phyloP scores from a whole-genome alignment of 2,329 filamentous ascomycete genomes.

The Colletotrichum orchidophilum region DNA sequence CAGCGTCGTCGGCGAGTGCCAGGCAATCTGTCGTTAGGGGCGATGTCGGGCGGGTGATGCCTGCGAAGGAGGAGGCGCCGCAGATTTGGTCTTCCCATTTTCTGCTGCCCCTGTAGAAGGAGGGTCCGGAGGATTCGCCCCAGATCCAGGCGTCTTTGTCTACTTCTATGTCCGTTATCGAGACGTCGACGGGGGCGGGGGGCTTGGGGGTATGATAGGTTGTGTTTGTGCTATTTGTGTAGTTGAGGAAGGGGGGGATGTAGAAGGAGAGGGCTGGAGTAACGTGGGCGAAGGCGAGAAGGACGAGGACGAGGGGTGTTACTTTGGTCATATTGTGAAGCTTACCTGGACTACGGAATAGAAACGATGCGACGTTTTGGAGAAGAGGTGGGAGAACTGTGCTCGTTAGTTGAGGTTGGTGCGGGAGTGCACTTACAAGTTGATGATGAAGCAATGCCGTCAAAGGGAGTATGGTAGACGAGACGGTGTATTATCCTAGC shows the following conservation, averaged over 20 bases:
- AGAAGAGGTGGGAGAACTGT: not conserved
- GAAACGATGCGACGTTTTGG: too few relatives aligned
- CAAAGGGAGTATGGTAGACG: not conserved
- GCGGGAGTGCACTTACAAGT: not conserved
- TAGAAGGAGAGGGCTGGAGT: not conserved
- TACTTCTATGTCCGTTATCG: not conserved
- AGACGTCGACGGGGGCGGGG: not conserved
- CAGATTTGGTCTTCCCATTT: not conserved
- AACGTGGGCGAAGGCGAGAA: slow-evolving; percentile 1
- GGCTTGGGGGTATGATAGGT: not conserved
- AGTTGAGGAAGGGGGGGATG: not conserved
- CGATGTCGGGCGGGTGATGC: slow-evolving; percentile 4
- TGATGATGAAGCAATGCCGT: not conserved
- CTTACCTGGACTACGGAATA: not conserved
- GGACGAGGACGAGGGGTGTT: not conserved
- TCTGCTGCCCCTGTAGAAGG: not conserved
- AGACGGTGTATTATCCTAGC: not conserved
- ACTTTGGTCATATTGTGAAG: slow-evolving; percentile 5
- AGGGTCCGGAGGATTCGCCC: not conserved
- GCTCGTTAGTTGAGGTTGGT: slow-evolving; percentile 9
- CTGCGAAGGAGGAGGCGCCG: slow-evolving; percentile 7
- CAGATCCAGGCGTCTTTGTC: not conserved
- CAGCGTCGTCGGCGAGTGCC: slow-evolving; percentile 2
- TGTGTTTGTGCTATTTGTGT: not conserved
- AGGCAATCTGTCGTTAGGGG: not conserved